Base-by-base conservation (phyloP, 1,284 basidiomycete genomes). In the Ustilago lituana region DNA sequence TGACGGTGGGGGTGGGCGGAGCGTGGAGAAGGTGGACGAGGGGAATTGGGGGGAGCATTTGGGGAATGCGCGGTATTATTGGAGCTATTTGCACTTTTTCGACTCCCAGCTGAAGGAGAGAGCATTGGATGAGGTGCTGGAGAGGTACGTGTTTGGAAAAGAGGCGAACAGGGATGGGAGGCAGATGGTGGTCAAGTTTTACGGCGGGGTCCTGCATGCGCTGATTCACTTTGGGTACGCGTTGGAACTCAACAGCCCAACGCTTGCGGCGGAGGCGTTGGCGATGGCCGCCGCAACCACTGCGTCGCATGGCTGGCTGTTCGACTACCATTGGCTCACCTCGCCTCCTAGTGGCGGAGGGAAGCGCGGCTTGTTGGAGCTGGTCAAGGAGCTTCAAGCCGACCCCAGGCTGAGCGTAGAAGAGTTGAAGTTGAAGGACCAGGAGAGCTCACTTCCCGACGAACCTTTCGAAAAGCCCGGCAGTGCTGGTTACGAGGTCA, bases 181-280 rank as follows among this genome's bases (percentile, higher is more conserved):
- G 11, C 6, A 45, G 37, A 62, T 64, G 61, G 26, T 74, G 1
- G 40, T 20, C 23, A 47, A 78, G 4, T 73, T 76, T n/a, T 69
- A 81, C 4, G 76, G 73, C 1, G 81, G 81, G 5, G 82, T 77
- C 4, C 39, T 83, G n/a, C 82, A 83, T 52, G 71, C 74, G 2
- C 33, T 80, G 27, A 83, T 83, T 38, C 79, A 83, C 43, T 66
- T 79, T 24, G 81, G 82, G 1, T 76, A 81, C 41, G 82, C 78
- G 7, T 43, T 79, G 48, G 82, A 83, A 48, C 73, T 80, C 24
- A 53, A 58, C 0, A 15, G 79, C 26, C 51, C 60, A 11, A 72
- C 43, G 5, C 14, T 82, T 9, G 77, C 76, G 1, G 77, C 77
- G 0, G 80, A 83, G 55, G 81, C 70, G n/a, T 44, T 74, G 44